phyloP scores from a whole-genome alignment of 176 grass and related monocot species.

The Eleusine indica region DNA sequence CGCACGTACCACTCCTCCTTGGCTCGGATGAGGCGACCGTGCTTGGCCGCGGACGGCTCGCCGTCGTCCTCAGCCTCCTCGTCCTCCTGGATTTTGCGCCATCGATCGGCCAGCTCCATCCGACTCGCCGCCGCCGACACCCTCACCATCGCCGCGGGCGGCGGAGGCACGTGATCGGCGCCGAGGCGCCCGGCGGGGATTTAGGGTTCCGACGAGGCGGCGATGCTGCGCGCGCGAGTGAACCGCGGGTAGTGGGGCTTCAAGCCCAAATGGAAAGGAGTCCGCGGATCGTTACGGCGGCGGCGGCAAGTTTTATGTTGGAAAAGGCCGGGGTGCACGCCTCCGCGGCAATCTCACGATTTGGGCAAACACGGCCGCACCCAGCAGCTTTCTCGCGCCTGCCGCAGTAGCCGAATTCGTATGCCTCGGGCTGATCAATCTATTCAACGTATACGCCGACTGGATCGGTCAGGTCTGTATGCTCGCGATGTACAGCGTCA shows the following conservation, averaged over 20 bases:
- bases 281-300: neutral
- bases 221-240: neutral
- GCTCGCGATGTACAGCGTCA: too few species aligned
- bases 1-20: conserved; percentile 79
- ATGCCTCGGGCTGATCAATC: too few species aligned
- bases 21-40: conserved; percentile 48
- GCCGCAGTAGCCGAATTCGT: neutral
- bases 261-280: neutral
- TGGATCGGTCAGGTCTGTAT: too few species aligned
- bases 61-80: conserved; percentile 52
- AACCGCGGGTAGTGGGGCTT: neutral
- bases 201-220: conserved; percentile 45
- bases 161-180: conserved; percentile 14
- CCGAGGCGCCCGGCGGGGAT: neutral
- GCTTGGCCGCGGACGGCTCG: conserved; percentile 44
- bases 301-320: neutral
- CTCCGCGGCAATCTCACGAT: neutral
- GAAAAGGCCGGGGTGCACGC: neutral
- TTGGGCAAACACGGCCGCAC: neutral
- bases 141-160: conserved; percentile 39
- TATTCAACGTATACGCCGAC: too few species aligned
- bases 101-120: conserved; percentile 56
- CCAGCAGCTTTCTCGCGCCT: neutral
- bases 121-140: conserved; percentile 36
- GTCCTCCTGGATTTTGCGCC: conserved; percentile 77